Conservation (phyloP, 2,329 filamentous ascomycete genomes). For the Neurospora sp. region DNA sequence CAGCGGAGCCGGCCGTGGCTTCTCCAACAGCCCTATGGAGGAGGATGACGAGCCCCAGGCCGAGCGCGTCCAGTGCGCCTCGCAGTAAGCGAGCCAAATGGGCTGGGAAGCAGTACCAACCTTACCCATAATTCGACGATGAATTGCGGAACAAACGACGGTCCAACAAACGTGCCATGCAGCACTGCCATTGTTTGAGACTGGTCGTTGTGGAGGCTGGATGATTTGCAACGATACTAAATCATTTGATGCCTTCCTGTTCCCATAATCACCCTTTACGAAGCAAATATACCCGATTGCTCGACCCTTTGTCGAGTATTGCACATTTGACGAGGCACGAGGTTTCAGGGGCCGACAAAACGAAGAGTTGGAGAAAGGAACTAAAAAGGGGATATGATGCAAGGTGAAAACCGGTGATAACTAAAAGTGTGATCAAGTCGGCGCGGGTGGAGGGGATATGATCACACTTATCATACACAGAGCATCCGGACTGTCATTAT, state of each 20-base stretch:
- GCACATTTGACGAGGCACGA: not conserved
- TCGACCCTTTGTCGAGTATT: not conserved
- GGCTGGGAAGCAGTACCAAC: not conserved
- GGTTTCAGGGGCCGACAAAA: not conserved
- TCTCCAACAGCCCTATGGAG: constrained; percentile 55
- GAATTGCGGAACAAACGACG: not conserved
- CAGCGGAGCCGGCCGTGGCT: constrained; percentile 55
- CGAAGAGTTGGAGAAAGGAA: not conserved
- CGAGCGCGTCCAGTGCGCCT: constrained; percentile 78
- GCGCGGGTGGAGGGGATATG: not conserved
- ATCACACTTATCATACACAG: not conserved
- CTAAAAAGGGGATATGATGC: not conserved
- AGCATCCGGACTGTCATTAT: not conserved
- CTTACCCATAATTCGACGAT: not conserved
- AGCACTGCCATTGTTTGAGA: not conserved
- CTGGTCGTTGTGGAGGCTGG: not conserved
- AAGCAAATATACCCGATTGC: not conserved
- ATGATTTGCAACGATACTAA: not conserved
- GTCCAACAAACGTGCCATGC: not conserved
- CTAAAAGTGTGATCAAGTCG: not conserved
- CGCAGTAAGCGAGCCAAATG: constrained; percentile 51
- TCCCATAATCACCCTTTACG: not conserved
- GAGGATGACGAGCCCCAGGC: constrained; percentile 66
- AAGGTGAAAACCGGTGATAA: not conserved
- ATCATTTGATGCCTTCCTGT: not conserved